Conservation (phyloP, 306 rosid species). For the Medicago lupulina region DNA sequence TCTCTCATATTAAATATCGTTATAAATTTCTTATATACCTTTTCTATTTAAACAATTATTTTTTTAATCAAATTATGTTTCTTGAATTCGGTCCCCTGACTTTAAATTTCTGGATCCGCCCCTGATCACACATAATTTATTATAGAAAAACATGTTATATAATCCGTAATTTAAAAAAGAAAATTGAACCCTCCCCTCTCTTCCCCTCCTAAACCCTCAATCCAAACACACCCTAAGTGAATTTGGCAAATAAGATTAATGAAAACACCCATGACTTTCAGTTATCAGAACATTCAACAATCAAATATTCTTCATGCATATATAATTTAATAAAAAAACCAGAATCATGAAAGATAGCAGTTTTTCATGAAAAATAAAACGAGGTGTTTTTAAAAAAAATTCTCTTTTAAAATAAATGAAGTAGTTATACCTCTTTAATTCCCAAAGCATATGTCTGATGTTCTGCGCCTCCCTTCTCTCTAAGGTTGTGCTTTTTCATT, state of each 20-base stretch:
- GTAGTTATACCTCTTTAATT: slow-evolving; percentile 75
- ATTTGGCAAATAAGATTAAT: slow-evolving; percentile 15
- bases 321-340: slow-evolving; percentile 17
- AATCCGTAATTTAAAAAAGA: no score
- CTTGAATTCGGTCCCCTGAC: no score
- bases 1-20: no score
- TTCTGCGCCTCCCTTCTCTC: slow-evolving; percentile 77
- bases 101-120: no score
- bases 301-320: slow-evolving; percentile 4
- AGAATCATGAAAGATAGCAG: slow-evolving; percentile 12
- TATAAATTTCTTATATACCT: no score
- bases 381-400: not conserved
- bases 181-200: no score
- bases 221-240: no score
- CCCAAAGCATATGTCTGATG: slow-evolving; percentile 99
- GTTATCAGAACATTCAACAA: slow-evolving; percentile 8
- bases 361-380: slow-evolving; percentile 25
- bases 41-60: no score
- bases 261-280: slow-evolving; percentile 15
- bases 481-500: slow-evolving; percentile 71
- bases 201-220: no score
- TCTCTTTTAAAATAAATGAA: slow-evolving; percentile 2
- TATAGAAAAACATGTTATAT: no score
- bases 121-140: no score
- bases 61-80: no score